Conservation (phyloP, 495 filamentous ascomycete genomes). For the Penicillium psychrofluorescens region DNA sequence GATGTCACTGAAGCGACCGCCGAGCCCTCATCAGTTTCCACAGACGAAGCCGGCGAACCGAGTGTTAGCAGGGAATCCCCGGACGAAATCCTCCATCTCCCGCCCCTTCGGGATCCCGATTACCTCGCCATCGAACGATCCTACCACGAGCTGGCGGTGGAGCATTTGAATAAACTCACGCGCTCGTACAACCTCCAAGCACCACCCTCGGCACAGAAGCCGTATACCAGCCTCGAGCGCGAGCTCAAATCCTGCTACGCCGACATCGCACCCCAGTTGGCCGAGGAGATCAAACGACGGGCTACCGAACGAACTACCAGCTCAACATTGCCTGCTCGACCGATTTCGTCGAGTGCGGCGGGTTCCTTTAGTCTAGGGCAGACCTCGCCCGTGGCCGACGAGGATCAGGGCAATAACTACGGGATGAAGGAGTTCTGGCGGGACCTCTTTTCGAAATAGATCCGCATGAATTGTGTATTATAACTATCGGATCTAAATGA, state of each 20-base stretch:
- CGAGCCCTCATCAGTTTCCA: slow-evolving; percentile 18
- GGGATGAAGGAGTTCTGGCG: slow-evolving; percentile 83
- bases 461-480: slow-evolving; percentile 1
- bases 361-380: slow-evolving; percentile 45
- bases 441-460: slow-evolving; percentile 59
- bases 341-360: slow-evolving; percentile 38
- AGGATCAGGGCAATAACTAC: slow-evolving; percentile 60
- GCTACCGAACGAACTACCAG: slow-evolving; percentile 47
- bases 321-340: slow-evolving; percentile 21
- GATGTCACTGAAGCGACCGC: slow-evolving; percentile 1
- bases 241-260: slow-evolving; percentile 77
- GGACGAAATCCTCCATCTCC: slow-evolving; percentile 27
- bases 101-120: slow-evolving; percentile 35
- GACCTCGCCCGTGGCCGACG: slow-evolving; percentile 59
- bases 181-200: slow-evolving; percentile 94
- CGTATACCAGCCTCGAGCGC: slow-evolving; percentile 78
- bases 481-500: background rate
- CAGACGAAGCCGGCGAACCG: background rate
- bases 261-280: slow-evolving; percentile 72
- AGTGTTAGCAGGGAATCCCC: background rate
- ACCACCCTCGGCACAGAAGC: slow-evolving; percentile 84
- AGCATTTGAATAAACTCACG: slow-evolving; percentile 69
- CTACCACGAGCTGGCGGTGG: slow-evolving; percentile 74
- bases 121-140: slow-evolving; percentile 61
- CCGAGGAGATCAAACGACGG: slow-evolving; percentile 62